phyloP scores from a whole-genome alignment of 495 filamentous ascomycete genomes.

The Annulohypoxylon nitens region DNA sequence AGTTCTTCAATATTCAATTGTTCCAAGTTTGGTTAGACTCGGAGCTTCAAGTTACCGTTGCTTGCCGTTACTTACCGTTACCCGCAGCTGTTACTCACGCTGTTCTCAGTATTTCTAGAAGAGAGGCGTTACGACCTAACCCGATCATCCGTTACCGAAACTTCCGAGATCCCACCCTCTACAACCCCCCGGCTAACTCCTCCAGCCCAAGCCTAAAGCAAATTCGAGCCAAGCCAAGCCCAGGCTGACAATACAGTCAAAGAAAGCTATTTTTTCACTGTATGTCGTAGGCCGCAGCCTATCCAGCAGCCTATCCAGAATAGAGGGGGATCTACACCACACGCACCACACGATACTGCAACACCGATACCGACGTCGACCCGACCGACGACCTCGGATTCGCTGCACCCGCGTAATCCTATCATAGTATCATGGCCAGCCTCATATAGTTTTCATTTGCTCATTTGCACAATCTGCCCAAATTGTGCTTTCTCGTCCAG shows the following conservation, averaged over 20 bases:
- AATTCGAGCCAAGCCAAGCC: constrained; percentile 1
- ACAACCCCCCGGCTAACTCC: constrained; percentile 1
- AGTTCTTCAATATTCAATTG: too few relatives aligned
- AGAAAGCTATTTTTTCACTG: constrained; percentile 21
- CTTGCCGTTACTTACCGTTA: background rate
- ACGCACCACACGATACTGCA: constrained; percentile 1
- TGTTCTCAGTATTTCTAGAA: constrained; percentile 6
- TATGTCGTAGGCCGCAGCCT: constrained; percentile 31
- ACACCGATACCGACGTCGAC: constrained; percentile 21
- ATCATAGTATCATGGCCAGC: constrained; percentile 51
- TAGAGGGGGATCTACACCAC: constrained; percentile 42
- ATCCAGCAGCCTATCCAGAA: background rate
- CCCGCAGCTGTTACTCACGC: background rate
- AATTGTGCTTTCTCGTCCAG: constrained; percentile 25
- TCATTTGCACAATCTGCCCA: constrained; percentile 26
- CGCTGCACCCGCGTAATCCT: constrained; percentile 52
- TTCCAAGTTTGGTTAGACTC: background rate
- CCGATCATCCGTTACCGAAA: constrained; percentile 45
- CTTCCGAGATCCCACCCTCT: constrained; percentile 36
- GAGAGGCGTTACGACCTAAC: background rate
- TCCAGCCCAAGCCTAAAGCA: background rate
- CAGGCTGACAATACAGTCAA: constrained; percentile 1
- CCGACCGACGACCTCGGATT: constrained; percentile 1
- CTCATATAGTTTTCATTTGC: constrained; percentile 36
- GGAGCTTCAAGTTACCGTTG: background rate